phyloP scores from a whole-genome alignment of 73 alveolate genomes.

The Strombidium stylifer region DNA sequence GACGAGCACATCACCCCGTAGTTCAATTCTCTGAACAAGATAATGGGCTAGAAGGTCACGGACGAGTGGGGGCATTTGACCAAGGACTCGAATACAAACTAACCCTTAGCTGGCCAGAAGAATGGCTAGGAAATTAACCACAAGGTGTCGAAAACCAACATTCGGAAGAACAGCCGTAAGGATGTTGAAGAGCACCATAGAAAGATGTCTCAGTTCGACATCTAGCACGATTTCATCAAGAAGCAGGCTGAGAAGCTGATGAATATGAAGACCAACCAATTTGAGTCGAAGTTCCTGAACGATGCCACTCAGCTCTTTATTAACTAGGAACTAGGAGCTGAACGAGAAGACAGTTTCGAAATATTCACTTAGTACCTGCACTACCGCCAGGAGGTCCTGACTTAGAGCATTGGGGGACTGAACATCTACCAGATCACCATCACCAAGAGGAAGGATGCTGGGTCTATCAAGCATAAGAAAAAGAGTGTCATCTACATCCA shows the following conservation, averaged over 20 bases:
- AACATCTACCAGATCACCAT: slow-evolving; percentile 6
- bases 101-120: not conserved
- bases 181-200: not conserved
- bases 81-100: not conserved
- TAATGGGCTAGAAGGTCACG: not conserved
- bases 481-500: slow-evolving; percentile 60
- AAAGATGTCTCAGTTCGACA: slow-evolving; percentile 8
- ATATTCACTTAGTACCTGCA: not conserved
- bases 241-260: slow-evolving; percentile 8
- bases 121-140: slow-evolving; percentile 4
- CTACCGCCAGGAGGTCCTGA: slow-evolving; percentile 14
- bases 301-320: not conserved
- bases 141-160: too few relatives aligned
- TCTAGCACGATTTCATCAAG: slow-evolving; percentile 2
- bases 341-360: slow-evolving; percentile 5
- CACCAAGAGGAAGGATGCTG: slow-evolving; percentile 2
- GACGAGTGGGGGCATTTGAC: not conserved
- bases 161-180: too few relatives aligned
- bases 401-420: slow-evolving; percentile 23
- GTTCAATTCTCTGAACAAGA: not conserved
- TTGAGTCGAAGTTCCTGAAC: not conserved
- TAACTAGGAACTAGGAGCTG: not conserved
- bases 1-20: not conserved
- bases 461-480: slow-evolving; percentile 9
- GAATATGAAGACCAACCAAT: not conserved